Base-by-base conservation (phyloP, 495 filamentous ascomycete species). In the Lepraria neglecta region DNA sequence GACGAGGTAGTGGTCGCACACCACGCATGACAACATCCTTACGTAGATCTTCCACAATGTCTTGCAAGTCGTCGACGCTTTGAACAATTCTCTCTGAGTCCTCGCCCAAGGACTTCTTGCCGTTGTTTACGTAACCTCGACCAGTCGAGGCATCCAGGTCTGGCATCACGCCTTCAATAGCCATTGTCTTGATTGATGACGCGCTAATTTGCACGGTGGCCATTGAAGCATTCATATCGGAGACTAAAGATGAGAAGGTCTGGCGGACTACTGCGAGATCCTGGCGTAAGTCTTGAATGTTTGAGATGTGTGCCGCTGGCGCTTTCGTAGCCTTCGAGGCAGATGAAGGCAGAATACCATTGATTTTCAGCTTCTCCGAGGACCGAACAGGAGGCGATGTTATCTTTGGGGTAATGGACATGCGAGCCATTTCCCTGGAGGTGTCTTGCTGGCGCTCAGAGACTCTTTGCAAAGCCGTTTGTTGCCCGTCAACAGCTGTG, bases 21-120 rank as follows among this genome's bases (percentile, higher is more conserved):
- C 94, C 94, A 64, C 95, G 90, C 46, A 80, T 78, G 43, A 99
- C 94, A 46, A 98, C 95, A 70, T 97, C 94, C 76, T 97, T 97
- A 60, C 94, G 90, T 33, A 99, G 83, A 71, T 97, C 95, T 70
- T 99, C 94, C 38, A 99, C 88, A 47, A 94, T 76, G 70, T 99
- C 95, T 74, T 96, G 92, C 19, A 99, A 83, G 68, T 97, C 91
- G 70, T 99, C 94, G 15, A 99, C 92, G 62, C 89, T 87, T 62
- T 81, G 84, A 65, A 99, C 90, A 53, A 98, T 82, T 45, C 82
- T 86, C 72, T 96, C 91, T 7, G 88, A 91, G 66, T 96, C 92
- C 46, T 84, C 81, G 51, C 82, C 85, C 59, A 98, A 84, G 30
- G 82, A 77, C 72, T 95, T 92, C 72, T 94, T 95, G 24, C 92